A percentile compares a stretch with the other conserved stretches of the same genome.
Evolutionary conservation across 768 basidiomycete species (phyloP).

Genomic region (Pholiota microspora): DNA sequence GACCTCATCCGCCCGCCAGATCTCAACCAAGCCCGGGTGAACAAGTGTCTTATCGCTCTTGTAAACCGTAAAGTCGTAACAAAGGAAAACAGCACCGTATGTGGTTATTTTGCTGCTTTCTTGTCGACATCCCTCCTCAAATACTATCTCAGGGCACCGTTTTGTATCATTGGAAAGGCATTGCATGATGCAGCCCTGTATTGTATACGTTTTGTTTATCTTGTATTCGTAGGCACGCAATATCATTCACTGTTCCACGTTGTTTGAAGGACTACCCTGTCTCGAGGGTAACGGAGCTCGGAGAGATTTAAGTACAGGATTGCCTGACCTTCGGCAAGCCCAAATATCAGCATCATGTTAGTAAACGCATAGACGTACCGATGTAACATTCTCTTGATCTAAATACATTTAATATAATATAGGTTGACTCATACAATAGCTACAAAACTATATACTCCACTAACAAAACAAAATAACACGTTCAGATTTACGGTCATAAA

Average conservation of each 20-base stretch:
- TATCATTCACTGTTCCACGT: too few species aligned
- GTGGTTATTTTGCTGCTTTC: too few species aligned
- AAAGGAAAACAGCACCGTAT: constrained; percentile 67
- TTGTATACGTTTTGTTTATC: too few species aligned
- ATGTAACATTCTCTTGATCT: too few species aligned
- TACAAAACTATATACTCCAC: constrained; percentile 4
- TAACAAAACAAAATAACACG: background rate
- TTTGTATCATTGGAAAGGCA: constrained; percentile 69
- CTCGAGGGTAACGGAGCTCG: too few species aligned
- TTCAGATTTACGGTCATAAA: background rate
- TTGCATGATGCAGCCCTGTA: constrained; percentile 33
- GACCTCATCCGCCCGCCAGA: constrained; percentile 80
- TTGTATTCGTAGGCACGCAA: too few species aligned
- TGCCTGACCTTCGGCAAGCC: too few species aligned
- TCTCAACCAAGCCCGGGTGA: constrained; percentile 86
- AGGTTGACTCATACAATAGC: background rate
- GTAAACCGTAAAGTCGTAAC: constrained; percentile 83
- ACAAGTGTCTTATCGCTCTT: constrained; percentile 90
- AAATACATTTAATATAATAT: constrained; percentile 2
- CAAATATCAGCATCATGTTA: too few species aligned
- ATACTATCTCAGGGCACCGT: constrained; percentile 52
- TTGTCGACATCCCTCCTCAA: background rate
- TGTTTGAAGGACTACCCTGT: too few species aligned
- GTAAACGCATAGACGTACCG: too few species aligned
- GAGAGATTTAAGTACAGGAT: too few species aligned